Conservation (phyloP, 73 alveolate species). For the Tetrahymena elliotti region DNA sequence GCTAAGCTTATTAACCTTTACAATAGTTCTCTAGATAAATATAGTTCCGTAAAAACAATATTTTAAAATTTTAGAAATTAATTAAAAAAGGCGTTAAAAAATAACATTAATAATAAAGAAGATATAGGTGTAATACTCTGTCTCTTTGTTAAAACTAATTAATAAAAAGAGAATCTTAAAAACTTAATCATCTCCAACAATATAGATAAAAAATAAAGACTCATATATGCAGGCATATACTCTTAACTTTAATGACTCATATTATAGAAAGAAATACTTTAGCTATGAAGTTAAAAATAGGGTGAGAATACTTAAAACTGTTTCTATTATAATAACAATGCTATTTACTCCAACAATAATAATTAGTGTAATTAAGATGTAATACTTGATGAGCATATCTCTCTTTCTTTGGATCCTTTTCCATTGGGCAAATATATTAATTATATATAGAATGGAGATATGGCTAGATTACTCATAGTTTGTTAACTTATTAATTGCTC, state of each 20-base stretch:
- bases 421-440: not conserved
- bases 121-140: not conserved
- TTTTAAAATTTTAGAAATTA: not conserved
- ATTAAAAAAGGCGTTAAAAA: not conserved
- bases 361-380: not conserved
- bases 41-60: not conserved
- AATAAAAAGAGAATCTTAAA: not conserved
- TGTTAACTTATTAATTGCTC: not conserved
- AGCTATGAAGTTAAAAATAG: not conserved
- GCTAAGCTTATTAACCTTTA: too few species aligned
- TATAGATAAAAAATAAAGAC: too few species aligned
- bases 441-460: not conserved
- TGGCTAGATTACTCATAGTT: not conserved
- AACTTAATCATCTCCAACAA: not conserved
- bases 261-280: not conserved
- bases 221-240: not conserved
- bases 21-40: not conserved
- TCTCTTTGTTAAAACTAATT: not conserved
- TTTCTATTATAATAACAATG: not conserved
- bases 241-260: not conserved
- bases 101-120: not conserved
- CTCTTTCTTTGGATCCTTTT: not conserved
- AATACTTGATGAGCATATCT: not conserved
- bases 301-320: not conserved
- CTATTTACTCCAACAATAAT: not conserved